A percentile compares a stretch with the other conserved stretches of the same genome.
Conservation (phyloP, 2,329 filamentous ascomycete species). For the Calonectria multiphialidica region DNA sequence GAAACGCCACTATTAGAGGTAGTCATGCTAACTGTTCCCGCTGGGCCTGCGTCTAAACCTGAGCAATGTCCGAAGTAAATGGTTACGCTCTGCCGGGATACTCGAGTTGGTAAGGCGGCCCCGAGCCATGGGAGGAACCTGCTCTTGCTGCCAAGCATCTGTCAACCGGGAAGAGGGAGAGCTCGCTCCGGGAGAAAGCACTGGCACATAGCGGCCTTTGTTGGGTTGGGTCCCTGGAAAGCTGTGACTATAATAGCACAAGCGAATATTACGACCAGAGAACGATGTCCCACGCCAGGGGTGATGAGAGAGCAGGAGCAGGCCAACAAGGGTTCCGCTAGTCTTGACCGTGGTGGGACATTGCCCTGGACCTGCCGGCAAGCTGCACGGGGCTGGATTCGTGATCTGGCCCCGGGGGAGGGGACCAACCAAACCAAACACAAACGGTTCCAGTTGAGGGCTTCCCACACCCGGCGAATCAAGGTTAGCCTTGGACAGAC, state of each 20-base stretch:
- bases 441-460: conserved; percentile 26
- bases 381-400: conserved; percentile 39
- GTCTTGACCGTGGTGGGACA: conserved; percentile 32
- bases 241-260: conserved; percentile 36
- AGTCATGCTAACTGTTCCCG: conserved; percentile 9
- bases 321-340: conserved; percentile 31
- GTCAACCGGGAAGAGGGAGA: conserved; percentile 23
- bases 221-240: conserved; percentile 37
- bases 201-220: conserved; percentile 30
- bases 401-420: conserved; percentile 33
- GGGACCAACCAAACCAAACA: conserved; percentile 20
- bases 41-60: conserved; percentile 27
- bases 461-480: neutral
- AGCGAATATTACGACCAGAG: conserved; percentile 32
- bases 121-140: conserved; percentile 23
- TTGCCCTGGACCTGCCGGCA: conserved; percentile 22
- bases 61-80: conserved; percentile 33
- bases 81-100: conserved; percentile 29
- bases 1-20: neutral
- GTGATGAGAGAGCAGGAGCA: conserved; percentile 24
- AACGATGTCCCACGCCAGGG: conserved; percentile 36
- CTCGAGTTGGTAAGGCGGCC: conserved; percentile 32
- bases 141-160: conserved; percentile 22
- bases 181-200: conserved; percentile 27
- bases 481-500: neutral